These are phyloP conservation scores for Penicillium sp. DNA, from an alignment of 2,329 filamentous ascomycete species.

Conservation along the genomic window DNA sequence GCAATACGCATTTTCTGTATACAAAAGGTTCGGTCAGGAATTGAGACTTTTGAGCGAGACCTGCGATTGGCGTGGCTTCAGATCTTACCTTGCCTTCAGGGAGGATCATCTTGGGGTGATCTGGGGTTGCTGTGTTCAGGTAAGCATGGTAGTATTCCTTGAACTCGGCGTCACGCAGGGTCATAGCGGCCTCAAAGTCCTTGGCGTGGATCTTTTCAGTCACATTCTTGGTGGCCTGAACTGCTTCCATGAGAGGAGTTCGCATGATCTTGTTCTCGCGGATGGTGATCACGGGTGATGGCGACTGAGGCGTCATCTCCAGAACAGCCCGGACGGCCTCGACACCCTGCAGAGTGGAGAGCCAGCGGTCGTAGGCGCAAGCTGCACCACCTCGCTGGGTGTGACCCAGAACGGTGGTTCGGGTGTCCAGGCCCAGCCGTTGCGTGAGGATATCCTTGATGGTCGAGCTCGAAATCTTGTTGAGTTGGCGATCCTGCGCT, in stretches of 20 bases:
- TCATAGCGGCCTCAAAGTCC: constrained; percentile 86
- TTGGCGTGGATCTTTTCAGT: constrained; percentile 78
- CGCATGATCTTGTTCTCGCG: constrained; percentile 97
- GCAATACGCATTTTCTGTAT: constrained; percentile 84
- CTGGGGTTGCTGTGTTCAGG: constrained; percentile 82
- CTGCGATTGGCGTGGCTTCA: neutral
- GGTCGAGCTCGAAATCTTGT: constrained; percentile 76
- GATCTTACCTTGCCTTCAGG: constrained; percentile 68
- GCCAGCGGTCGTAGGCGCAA: constrained; percentile 90
- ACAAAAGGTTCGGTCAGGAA: neutral
- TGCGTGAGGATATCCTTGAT: constrained; percentile 87
- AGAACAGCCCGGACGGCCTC: constrained; percentile 91
- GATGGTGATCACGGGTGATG: constrained; percentile 93
- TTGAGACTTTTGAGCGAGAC: neutral
- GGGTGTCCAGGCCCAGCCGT: constrained; percentile 81
- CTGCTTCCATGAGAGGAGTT: constrained; percentile 85
- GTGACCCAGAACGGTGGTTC: constrained; percentile 92
- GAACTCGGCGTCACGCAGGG: constrained; percentile 87
- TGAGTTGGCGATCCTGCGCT: constrained; percentile 79
- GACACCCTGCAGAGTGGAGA: constrained; percentile 89
- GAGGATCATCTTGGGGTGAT: constrained; percentile 68
- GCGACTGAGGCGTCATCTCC: constrained; percentile 83
- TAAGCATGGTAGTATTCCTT: constrained; percentile 89
- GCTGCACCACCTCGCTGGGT: constrained; percentile 94
- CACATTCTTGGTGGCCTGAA: constrained; percentile 81